These are phyloP conservation scores for Pseudogymnoascus sp. DNA, from an alignment of 2,329 filamentous ascomycete genomes.

Conservation along the genomic window DNA sequence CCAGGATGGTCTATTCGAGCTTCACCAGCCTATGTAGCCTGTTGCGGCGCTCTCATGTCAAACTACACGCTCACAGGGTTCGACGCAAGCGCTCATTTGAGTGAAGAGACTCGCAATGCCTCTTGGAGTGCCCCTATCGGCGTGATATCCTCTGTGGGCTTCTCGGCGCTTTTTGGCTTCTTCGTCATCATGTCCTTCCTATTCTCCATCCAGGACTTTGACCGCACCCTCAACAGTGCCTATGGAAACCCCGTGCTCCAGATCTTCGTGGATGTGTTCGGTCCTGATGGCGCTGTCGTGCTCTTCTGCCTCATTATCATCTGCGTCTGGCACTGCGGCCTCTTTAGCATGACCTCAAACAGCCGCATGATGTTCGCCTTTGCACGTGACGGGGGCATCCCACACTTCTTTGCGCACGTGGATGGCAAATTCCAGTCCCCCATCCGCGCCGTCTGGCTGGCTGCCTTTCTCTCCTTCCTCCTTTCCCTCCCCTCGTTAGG, in stretches of 20 bases:
- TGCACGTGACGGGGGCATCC: conserved; percentile 47
- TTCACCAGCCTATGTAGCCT: conserved; percentile 46
- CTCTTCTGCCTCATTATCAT: conserved; percentile 50
- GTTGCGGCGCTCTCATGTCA: conserved; percentile 45
- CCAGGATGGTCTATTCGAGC: conserved; percentile 47
- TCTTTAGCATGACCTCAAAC: conserved; percentile 51
- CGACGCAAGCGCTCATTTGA: conserved; percentile 49
- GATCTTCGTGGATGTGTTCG: conserved; percentile 51
- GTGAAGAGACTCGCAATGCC: conserved; percentile 50
- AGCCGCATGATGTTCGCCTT: conserved; percentile 55
- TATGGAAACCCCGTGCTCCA: conserved; percentile 50
- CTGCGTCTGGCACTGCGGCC: conserved; percentile 54
- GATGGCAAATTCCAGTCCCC: conserved; percentile 43
- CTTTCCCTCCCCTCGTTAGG: conserved; percentile 49
- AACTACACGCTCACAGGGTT: conserved; percentile 50
- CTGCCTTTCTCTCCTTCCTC: conserved; percentile 45
- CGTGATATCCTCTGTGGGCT: conserved; percentile 48
- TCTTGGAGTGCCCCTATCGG: conserved; percentile 51
- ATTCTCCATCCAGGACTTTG: conserved; percentile 53
- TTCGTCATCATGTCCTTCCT: conserved; percentile 50
- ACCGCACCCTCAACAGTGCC: conserved; percentile 36
- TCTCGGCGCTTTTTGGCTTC: conserved; percentile 50
- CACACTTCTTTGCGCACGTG: conserved; percentile 46
- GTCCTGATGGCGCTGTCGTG: conserved; percentile 46
- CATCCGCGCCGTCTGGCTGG: conserved; percentile 48